Percentiles rank a stretch among this genome's conserved stretches.
phyloP scores from a whole-genome alignment of 2,329 filamentous ascomycete species.

The Cytospora piceae region DNA sequence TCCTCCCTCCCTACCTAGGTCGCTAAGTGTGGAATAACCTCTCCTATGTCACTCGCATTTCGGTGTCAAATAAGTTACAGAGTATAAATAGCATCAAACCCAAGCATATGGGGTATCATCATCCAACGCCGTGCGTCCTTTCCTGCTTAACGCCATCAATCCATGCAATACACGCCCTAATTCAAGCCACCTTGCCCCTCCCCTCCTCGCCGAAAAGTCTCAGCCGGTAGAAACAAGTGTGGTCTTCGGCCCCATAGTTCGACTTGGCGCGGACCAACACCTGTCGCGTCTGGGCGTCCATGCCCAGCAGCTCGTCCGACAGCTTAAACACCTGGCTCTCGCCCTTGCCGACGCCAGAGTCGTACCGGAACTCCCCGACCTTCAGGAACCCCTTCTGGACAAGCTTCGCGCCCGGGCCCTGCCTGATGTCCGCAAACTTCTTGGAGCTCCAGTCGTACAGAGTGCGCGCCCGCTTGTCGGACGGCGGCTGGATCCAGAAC shows the following conservation, averaged over 20 bases:
- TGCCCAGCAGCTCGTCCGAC: slow-evolving; percentile 51
- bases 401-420: slow-evolving; percentile 34
- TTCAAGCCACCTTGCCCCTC: slow-evolving; percentile 24
- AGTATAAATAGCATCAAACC: neutral
- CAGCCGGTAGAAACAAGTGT: slow-evolving; percentile 70
- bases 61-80: neutral
- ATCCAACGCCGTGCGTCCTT: slow-evolving; percentile 4
- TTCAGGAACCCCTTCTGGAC: slow-evolving; percentile 54
- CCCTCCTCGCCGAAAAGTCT: slow-evolving; percentile 55
- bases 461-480: slow-evolving; percentile 46
- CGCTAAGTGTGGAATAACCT: neutral
- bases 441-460: slow-evolving; percentile 48
- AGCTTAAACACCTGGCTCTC: slow-evolving; percentile 57
- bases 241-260: slow-evolving; percentile 61
- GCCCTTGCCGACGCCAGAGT: slow-evolving; percentile 44
- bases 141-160: neutral
- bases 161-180: neutral
- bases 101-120: slow-evolving; percentile 3
- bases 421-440: slow-evolving; percentile 44
- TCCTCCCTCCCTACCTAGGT: neutral
- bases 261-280: slow-evolving; percentile 58
- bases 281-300: slow-evolving; percentile 54
- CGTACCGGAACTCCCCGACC: slow-evolving; percentile 60
- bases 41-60: neutral
- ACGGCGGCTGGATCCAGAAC: slow-evolving; percentile 65